These are phyloP conservation scores for Scytalidium lignicola DNA, from an alignment of 2,329 filamentous ascomycete species.

Conservation along the genomic window DNA sequence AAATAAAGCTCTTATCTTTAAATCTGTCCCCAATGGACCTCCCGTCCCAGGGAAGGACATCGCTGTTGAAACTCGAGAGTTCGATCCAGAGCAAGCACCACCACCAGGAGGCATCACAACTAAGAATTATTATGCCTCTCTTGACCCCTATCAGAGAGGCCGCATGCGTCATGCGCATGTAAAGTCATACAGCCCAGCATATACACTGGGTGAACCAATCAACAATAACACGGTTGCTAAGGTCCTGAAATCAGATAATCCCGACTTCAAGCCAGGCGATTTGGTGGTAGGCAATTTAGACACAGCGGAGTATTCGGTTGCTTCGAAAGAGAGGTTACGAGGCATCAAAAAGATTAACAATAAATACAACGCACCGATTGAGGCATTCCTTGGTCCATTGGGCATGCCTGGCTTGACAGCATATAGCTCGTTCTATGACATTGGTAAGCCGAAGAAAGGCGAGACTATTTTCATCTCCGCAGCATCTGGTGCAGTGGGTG, in stretches of 20 bases:
- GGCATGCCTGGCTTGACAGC: constrained; percentile 77
- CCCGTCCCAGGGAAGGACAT: constrained; percentile 70
- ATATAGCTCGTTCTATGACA: constrained; percentile 66
- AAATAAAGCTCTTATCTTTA: constrained; percentile 76
- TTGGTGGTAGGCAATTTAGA: constrained; percentile 53
- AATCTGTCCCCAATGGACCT: constrained; percentile 57
- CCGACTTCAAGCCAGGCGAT: constrained; percentile 62
- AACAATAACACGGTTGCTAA: constrained; percentile 58
- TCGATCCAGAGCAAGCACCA: constrained; percentile 59
- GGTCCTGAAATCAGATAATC: constrained; percentile 64
- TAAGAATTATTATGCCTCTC: constrained; percentile 68
- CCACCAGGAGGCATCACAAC: constrained; percentile 62
- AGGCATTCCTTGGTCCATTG: constrained; percentile 67
- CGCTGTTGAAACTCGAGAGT: constrained; percentile 57
- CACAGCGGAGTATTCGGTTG: constrained; percentile 64
- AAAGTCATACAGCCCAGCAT: constrained; percentile 66
- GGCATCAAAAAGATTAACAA: constrained; percentile 58
- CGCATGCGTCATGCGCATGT: constrained; percentile 62
- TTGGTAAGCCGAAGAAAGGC: constrained; percentile 58
- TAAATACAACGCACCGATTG: constrained; percentile 60
- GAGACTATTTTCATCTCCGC: constrained; percentile 72
- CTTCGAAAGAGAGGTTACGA: constrained; percentile 34
- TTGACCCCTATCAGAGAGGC: constrained; percentile 81
- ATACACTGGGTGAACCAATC: constrained; percentile 57
- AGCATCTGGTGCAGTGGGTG: constrained; percentile 66